Base-by-base conservation (phyloP, 345 rosid species). In the Populus ilicifolia region DNA sequence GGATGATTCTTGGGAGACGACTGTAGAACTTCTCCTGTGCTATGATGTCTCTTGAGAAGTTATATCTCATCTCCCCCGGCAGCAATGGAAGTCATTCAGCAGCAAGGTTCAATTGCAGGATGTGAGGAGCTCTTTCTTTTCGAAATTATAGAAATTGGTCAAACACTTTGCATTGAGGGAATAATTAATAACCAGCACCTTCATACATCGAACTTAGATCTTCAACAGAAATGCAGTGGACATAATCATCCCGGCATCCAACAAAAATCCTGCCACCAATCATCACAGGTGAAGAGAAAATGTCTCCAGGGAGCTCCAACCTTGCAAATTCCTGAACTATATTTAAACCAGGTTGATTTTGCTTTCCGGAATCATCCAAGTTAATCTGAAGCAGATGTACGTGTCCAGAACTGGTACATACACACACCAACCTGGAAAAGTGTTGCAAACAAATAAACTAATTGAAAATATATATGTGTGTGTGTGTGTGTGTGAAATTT, bases 281-380 rank as follows among this genome's bases (percentile, higher is more conserved):
- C 98, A 93, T 91, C 85, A 93, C 93, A 9, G 98, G 97, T 23
- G 97, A 96, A 61, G 99, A 96, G 82, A 93, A 96, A 67, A 93
- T 84, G 54, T 93, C 93, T 66, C 89, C 97, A 20, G 80, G 84
- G 20, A 93, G 87, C 76, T 89, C 85, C 77, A 86, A 25, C 67
- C 83, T 86, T 4, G 89, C 85, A 39, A 89, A 83, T 85, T 92
- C 94, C 77, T 70, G 78, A 79, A 92, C 98, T 80, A 9, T 44
- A 46, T 65, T 25, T 54, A 75, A 67, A 27, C 70, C 79, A n/a
- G 79, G 27, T 29, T 80, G 79, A 79, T 72, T 67, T 62, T 63
- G 68, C 71, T 80, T 82, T 63, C 67, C 79, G 13, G 69, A 64
- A 56, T 62, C 66, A 68, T 82, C 81, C 41, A 54, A 25, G 52